Percentiles rank a stretch among this genome's conserved stretches.
Evolutionary conservation across 1,284 basidiomycete species (phyloP).

Genomic region (Nidula niveotomentosa): DNA sequence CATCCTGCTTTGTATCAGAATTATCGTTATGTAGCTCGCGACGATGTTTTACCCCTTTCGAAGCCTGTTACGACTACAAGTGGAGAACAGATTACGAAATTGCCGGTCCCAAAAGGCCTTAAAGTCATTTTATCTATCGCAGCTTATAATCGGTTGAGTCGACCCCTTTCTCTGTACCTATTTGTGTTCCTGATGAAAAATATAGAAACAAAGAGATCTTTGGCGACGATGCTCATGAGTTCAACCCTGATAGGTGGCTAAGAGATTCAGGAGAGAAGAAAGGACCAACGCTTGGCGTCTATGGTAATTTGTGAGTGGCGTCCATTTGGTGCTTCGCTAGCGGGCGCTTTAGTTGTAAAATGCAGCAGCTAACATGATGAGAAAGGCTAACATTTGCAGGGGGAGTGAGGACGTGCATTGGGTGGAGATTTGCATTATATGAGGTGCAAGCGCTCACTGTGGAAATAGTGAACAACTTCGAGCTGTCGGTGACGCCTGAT

Average conservation of each 20-base stretch:
- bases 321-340: neutral
- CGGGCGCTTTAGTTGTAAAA: slow-evolving; percentile 1
- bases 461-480: slow-evolving; percentile 52
- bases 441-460: slow-evolving; percentile 48
- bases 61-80: slow-evolving; percentile 29
- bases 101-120: slow-evolving; percentile 34
- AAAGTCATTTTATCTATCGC: slow-evolving; percentile 35
- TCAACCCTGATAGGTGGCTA: slow-evolving; percentile 56
- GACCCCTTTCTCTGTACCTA: neutral
- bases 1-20: slow-evolving; percentile 44
- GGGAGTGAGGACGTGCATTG: slow-evolving; percentile 50
- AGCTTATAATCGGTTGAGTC: slow-evolving; percentile 36
- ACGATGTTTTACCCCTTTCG: slow-evolving; percentile 36
- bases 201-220: slow-evolving; percentile 46
- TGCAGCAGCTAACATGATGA: neutral
- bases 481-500: slow-evolving; percentile 41
- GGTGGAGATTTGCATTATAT: slow-evolving; percentile 45
- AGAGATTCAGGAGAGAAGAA: slow-evolving; percentile 36
- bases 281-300: slow-evolving; percentile 45
- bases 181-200: neutral
- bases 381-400: slow-evolving; percentile 45
- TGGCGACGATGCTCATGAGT: slow-evolving; percentile 50
- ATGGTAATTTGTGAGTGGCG: slow-evolving; percentile 44
- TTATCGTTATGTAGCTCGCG: slow-evolving; percentile 35
- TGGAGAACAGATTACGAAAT: slow-evolving; percentile 26